Percentiles rank a stretch among this genome's conserved stretches.
These are phyloP conservation scores for Crepidotus variabilis DNA, from an alignment of 768 basidiomycete genomes.

Conservation along the genomic window DNA sequence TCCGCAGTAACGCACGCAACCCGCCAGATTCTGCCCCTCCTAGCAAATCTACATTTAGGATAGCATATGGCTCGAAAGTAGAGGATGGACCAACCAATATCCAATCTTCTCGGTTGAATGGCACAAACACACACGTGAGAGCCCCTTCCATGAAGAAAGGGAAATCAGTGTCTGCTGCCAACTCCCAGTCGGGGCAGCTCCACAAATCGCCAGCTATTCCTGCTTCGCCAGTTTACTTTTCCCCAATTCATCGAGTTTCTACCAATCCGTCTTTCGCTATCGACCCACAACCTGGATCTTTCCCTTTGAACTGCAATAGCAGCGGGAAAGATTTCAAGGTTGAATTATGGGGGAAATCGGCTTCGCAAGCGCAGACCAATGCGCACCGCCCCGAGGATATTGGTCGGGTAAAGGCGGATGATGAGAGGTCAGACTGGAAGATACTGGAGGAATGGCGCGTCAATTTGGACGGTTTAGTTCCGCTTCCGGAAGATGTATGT, in stretches of 20 bases:
- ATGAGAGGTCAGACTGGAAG: conserved; percentile 47
- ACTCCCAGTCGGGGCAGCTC: background rate
- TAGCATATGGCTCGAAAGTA: conserved; percentile 1
- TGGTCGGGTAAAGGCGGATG: background rate
- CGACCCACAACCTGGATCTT: conserved; percentile 48
- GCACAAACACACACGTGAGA: background rate
- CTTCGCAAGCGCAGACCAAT: background rate
- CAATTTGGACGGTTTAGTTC: conserved; percentile 51
- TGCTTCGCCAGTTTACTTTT: conserved; percentile 60
- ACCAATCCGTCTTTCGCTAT: conserved; percentile 76
- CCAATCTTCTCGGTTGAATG: background rate
- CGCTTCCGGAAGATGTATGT: conserved; percentile 61
- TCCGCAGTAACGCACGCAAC: background rate
- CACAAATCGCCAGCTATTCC: background rate
- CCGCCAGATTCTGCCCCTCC: conserved; percentile 5
- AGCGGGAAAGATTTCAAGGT: conserved; percentile 49
- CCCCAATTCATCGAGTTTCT: conserved; percentile 75
- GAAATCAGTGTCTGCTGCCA: background rate
- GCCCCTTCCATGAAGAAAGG: conserved; percentile 7
- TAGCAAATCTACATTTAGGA: background rate
- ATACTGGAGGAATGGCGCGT: conserved; percentile 68
- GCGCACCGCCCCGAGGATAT: background rate
- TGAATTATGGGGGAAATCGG: conserved; percentile 51
- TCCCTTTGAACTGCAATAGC: conserved; percentile 51
- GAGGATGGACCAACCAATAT: background rate